Evolutionary conservation across 345 rosid species (phyloP), one percentile per base, ranked within the genome.

Genomic region (Eucalyptus cladocalyx): DNA sequence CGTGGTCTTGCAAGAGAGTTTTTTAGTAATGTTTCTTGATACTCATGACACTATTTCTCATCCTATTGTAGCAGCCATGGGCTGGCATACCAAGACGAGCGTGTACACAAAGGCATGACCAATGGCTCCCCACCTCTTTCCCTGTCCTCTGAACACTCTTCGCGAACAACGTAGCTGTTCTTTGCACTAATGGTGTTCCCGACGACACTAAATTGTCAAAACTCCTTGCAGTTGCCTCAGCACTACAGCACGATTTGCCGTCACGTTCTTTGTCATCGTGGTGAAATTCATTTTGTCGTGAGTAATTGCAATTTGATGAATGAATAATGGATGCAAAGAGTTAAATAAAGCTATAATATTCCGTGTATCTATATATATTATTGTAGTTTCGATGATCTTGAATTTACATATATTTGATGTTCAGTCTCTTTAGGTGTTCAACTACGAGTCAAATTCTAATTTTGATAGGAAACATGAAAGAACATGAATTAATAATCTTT

Each of bases 311-410:
- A 62, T 62, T 62, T 14, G 72, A 62, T 30, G 18, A 30, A 8
- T 62, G 32, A 62, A 62, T 30, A 62, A 30, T 4, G 2, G 5
- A 9, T n/a, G 8, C 34, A 13, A 60, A 28, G 69, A 4, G 17
- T 28, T 13, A 8, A 30, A 8, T 60, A 4, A 60, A 13, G 7
- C 17, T 62, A 14, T 62, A 7, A 16, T 62, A 14, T 62, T 62
- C 9, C 2, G 3, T 62, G 18, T 3, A 62, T 60, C 69, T 28
- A 30, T 30, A 62, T 30, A 62, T 62, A 62, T 3, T 13, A 14
- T 6, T 30, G 9, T 62, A 30, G 4, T 30, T 10, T n/a, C 1
- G 1, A 9, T 3, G 2, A 62, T 14, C 9, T 62, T 34, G 2
- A 13, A 16, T 62, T 1, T 62, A 3, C 5, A 4, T 14, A 2